Evolutionary conservation across 495 filamentous ascomycete genomes (phyloP).

Genomic region (Aspergillus sparsus): DNA sequence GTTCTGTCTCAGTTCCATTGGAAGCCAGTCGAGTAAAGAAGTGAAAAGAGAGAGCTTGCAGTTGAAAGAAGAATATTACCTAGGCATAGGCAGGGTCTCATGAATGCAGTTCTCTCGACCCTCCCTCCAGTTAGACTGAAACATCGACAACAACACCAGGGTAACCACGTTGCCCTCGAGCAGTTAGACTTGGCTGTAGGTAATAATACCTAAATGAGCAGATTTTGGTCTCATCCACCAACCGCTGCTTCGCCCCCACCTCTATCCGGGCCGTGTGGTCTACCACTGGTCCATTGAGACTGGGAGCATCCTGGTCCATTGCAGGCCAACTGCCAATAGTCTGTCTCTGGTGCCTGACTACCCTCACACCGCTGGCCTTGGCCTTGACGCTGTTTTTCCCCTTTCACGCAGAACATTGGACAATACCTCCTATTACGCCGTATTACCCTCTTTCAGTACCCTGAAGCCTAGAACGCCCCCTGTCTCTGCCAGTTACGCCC

Average conservation of each 20-base stretch:
- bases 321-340: constrained; percentile 17
- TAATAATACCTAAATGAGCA: constrained; percentile 1
- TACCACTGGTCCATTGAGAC: constrained; percentile 2
- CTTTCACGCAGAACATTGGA: background rate
- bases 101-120: too few relatives aligned
- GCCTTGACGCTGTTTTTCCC: constrained; percentile 3
- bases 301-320: constrained; percentile 7
- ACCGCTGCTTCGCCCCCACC: constrained; percentile 20
- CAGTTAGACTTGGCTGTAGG: background rate
- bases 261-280: constrained; percentile 31
- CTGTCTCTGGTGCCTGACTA: constrained; percentile 18
- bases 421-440: too few relatives aligned
- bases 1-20: too few relatives aligned
- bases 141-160: background rate
- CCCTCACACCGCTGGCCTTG: constrained; percentile 2
- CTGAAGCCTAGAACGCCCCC: constrained; percentile 13
- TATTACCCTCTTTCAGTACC: background rate
- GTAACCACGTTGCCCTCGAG: background rate
- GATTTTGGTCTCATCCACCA: constrained; percentile 8
- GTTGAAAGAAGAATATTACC: too few relatives aligned
- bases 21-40: too few relatives aligned
- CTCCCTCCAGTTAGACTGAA: background rate
- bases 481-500: constrained; percentile 21
- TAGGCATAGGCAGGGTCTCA: too few relatives aligned
- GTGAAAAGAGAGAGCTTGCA: too few relatives aligned